These are phyloP conservation scores for Pichia sp. DNA, from an alignment of 1,139 yeast genomes.

Conservation along the genomic window DNA sequence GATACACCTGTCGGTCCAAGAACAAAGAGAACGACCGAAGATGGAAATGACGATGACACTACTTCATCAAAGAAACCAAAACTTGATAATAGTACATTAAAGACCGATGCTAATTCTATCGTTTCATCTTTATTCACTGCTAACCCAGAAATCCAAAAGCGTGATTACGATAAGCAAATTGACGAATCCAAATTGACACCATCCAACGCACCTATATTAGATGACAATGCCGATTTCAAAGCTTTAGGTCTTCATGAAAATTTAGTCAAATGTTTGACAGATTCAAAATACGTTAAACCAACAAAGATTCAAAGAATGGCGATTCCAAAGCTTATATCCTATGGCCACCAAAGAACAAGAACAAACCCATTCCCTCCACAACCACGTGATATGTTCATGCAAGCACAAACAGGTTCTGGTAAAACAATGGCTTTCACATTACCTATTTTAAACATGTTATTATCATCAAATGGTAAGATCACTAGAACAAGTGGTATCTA, in stretches of 20 bases:
- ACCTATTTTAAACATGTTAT: constrained; percentile 75
- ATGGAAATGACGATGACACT: neutral
- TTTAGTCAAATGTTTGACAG: constrained; percentile 55
- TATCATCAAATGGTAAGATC: constrained; percentile 48
- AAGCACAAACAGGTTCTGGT: constrained; percentile 97
- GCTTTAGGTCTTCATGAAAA: constrained; percentile 66
- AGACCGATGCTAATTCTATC: constrained; percentile 43
- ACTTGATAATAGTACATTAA: neutral
- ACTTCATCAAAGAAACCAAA: constrained; percentile 4
- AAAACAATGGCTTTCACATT: constrained; percentile 83
- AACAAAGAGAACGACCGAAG: neutral
- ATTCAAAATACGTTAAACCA: constrained; percentile 65
- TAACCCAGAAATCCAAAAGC: constrained; percentile 45
- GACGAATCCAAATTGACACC: constrained; percentile 45
- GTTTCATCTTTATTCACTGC: constrained; percentile 89
- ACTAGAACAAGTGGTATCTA: constrained; percentile 81
- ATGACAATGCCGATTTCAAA: constrained; percentile 53
- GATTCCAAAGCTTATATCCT: constrained; percentile 56
- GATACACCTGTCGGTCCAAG: constrained; percentile 15
- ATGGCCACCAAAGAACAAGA: constrained; percentile 38
- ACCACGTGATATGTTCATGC: constrained; percentile 70
- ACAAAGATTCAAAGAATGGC: constrained; percentile 85
- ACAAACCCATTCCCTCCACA: constrained; percentile 17
- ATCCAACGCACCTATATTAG: constrained; percentile 83
- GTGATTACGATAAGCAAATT: constrained; percentile 32